Evolutionary conservation across 345 rosid genomes (phyloP).

Genomic region (Pugionium cornutum): DNA sequence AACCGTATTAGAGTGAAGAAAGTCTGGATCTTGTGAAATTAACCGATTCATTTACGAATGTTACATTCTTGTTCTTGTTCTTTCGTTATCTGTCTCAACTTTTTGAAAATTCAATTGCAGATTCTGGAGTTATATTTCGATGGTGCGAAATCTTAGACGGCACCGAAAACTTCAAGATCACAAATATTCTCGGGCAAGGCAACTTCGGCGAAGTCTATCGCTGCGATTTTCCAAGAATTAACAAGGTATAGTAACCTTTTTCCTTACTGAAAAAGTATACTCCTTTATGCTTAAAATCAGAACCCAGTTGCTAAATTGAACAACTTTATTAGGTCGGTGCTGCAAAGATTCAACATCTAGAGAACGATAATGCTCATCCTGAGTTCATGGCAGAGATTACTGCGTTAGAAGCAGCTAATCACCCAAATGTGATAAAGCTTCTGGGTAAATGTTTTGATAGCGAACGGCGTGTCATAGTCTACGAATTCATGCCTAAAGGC

Average conservation of each 20-base stretch:
- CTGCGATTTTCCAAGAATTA: background rate
- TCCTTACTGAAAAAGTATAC: background rate
- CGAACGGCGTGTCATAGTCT: conserved; percentile 58
- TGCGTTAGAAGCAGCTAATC: conserved; percentile 56
- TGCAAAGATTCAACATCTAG: conserved; percentile 62
- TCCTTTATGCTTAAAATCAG: background rate
- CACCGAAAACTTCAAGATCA: background rate
- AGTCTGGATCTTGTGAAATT: background rate
- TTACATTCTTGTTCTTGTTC: background rate
- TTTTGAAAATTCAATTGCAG: background rate
- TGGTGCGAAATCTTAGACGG: background rate
- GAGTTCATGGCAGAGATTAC: conserved; percentile 69
- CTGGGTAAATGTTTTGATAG: conserved; percentile 62
- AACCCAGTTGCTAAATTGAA: conserved; percentile 9
- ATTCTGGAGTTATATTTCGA: background rate
- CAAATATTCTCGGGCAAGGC: conserved; percentile 4
- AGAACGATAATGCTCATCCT: conserved; percentile 50
- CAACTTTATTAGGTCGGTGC: conserved; percentile 54
- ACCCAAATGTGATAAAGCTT: conserved; percentile 67
- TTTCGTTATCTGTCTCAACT: background rate
- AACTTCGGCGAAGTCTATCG: conserved; percentile 28
- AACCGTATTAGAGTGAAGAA: background rate
- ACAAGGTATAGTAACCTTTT: background rate
- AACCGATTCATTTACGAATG: background rate
- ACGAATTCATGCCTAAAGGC: conserved; percentile 70